Conservation (phyloP, 192 early-diverging fungal genomes). For the Backusella parvicylindrica region DNA sequence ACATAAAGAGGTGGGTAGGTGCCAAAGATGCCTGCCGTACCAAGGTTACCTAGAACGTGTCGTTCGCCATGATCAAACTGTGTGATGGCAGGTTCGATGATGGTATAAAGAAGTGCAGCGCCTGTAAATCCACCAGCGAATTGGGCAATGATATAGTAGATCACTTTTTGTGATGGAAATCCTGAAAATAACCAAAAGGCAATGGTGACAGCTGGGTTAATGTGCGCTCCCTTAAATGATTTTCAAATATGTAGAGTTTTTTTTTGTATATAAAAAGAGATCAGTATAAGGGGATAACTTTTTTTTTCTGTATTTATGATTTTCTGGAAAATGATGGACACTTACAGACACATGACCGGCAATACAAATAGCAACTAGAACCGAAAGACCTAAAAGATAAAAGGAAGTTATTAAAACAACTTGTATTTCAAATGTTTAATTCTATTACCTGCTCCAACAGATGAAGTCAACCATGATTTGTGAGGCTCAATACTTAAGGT, state of each 20-base stretch:
- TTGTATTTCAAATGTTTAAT: not conserved
- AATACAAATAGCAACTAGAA: slow-evolving; percentile 61
- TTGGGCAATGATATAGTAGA: slow-evolving; percentile 63
- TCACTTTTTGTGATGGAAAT: slow-evolving; percentile 68
- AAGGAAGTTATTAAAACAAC: too few relatives aligned
- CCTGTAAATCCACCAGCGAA: slow-evolving; percentile 68
- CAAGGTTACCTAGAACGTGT: slow-evolving; percentile 36
- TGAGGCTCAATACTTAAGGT: slow-evolving; percentile 32
- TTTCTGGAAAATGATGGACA: not conserved
- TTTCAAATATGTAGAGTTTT: not conserved
- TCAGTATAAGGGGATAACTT: not conserved
- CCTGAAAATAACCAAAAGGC: slow-evolving; percentile 61
- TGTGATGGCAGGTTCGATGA: slow-evolving; percentile 58
- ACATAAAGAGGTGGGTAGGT: slow-evolving; percentile 58
- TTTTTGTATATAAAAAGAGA: not conserved
- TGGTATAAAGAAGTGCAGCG: slow-evolving; percentile 63
- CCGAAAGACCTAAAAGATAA: slow-evolving; percentile 61
- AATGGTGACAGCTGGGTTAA: slow-evolving; percentile 77
- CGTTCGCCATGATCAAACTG: slow-evolving; percentile 47
- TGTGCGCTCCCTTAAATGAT: slow-evolving; percentile 60
- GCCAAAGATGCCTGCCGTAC: slow-evolving; percentile 62
- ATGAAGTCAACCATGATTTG: slow-evolving; percentile 35
- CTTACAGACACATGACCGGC: slow-evolving; percentile 61
- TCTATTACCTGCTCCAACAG: slow-evolving; percentile 20
- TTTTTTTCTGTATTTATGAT: not conserved